Conservation (phyloP, 441 rosid genomes). For the Croton laevigatus region DNA sequence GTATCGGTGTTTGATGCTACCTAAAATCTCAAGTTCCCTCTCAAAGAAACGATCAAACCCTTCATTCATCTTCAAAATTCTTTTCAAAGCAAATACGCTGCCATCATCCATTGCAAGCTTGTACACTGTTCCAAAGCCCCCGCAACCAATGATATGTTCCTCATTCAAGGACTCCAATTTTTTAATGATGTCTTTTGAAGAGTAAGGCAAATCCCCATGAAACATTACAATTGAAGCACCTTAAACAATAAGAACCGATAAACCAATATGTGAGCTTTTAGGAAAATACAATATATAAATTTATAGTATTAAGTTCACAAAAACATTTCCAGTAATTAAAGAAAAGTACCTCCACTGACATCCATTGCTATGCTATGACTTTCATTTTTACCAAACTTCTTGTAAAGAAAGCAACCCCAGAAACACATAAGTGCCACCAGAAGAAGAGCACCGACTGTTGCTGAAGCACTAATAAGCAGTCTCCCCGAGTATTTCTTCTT, state of each 20-base stretch:
- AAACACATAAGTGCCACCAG: constrained; percentile 99
- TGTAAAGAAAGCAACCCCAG: constrained; percentile 98
- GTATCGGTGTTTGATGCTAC: constrained; percentile 94
- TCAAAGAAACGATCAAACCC: constrained; percentile 96
- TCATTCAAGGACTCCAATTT: constrained; percentile 80
- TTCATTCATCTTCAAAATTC: constrained; percentile 83
- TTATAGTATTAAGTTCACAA: background rate
- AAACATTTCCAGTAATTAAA: constrained; percentile 15
- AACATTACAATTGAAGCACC: constrained; percentile 97
- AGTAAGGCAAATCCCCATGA: constrained; percentile 97
- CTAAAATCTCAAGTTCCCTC: constrained; percentile 97
- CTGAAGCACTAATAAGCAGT: constrained; percentile 84
- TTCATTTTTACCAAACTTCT: constrained; percentile 90
- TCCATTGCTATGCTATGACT: constrained; percentile 75
- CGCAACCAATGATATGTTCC: constrained; percentile 85
- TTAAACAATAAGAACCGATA: constrained; percentile 30
- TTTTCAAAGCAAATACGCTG: constrained; percentile 80
- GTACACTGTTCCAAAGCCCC: constrained; percentile 96
- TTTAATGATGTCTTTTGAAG: constrained; percentile 88
- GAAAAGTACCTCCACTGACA: constrained; percentile 75
- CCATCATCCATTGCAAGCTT: constrained; percentile 99
- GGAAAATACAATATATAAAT: background rate
- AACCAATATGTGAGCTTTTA: constrained; percentile 19
- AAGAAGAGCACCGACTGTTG: constrained; percentile 92
- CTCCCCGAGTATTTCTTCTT: constrained; percentile 78